Evolutionary conservation across 805 yeast genomes (phyloP), one percentile per base, ranked within the genome.

Genomic region (Millerozyma acaciae): DNA sequence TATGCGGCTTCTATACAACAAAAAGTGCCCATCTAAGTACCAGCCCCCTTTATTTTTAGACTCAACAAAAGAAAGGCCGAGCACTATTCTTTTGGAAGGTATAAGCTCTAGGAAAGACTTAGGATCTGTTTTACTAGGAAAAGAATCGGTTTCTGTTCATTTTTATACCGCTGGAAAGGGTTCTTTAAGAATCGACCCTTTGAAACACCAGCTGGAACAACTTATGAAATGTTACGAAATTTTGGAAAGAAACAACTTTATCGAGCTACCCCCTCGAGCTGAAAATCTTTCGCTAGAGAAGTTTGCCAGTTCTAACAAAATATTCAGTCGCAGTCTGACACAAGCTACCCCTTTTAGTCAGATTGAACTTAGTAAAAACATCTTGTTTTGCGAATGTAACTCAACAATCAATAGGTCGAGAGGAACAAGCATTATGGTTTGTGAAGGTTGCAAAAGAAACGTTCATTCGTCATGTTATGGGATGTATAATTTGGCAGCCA

Each of bases 31-130:
- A 2, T 31, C 34, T 1, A 51, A 62, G 21, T 76, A 71, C 42
- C 78, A 76, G 43, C 78, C 80, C 1, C 55, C 58, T 8, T 58
- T 67, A 16, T 68, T 70, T 38, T 66, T 57, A 42, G 75, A 74
- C 38, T 71, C 75, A 2, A 47, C 63, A 3, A 33, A 36, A 21
- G 57, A 58, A 4, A 51, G 54, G 26, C 44, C 62, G 4, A 65
- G 74, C 0, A 47, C 59, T 1, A 43, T 68, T 4, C 55, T 45
- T 32, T 33, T 61, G 5, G 39, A 26, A 4, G 16, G 21, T n/a
- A 23, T 10, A 4, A 21, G 20, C 14, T 8, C 21, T 8, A 26
- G 5, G 8, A 19, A 34, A 8, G 32, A 36, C 8, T n/a, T n/a
- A n/a, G n/a, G n/a, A n/a, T n/a, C n/a, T n/a, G n/a, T n/a, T n/a